Conservation (phyloP, 2,329 filamentous ascomycete genomes). For the Capronia epimyces region DNA sequence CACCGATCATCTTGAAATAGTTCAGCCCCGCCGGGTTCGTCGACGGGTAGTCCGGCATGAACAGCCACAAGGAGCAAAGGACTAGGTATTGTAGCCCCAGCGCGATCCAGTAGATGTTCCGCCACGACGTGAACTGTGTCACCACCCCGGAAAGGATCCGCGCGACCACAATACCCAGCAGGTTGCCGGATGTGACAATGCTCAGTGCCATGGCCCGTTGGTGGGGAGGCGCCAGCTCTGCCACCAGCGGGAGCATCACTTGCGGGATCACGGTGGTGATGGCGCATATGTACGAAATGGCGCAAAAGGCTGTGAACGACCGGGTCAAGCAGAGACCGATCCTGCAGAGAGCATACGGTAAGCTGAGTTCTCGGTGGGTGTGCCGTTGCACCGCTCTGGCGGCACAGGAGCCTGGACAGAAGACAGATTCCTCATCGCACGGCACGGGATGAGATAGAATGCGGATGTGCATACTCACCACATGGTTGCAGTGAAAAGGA, state of each 20-base stretch:
- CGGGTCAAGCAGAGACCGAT: slow-evolving; percentile 65
- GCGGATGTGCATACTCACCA: slow-evolving; percentile 47
- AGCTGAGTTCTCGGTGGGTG: not conserved
- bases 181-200: slow-evolving; percentile 68
- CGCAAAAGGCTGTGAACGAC: slow-evolving; percentile 60
- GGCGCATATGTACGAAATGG: slow-evolving; percentile 67
- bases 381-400: not conserved
- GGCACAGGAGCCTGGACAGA: not conserved
- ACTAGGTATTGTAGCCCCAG: slow-evolving; percentile 66
- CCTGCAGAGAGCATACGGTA: slow-evolving; percentile 5
- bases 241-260: slow-evolving; percentile 73
- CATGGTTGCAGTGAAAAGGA: slow-evolving; percentile 61
- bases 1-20: slow-evolving; percentile 52
- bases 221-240: slow-evolving; percentile 66
- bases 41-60: slow-evolving; percentile 75
- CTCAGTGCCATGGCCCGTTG: slow-evolving; percentile 65
- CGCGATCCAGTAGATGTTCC: slow-evolving; percentile 72
- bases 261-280: slow-evolving; percentile 75
- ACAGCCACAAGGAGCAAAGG: slow-evolving; percentile 59
- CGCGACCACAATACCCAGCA: slow-evolving; percentile 70
- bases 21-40: slow-evolving; percentile 57
- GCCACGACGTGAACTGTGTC: slow-evolving; percentile 68
- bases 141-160: slow-evolving; percentile 70
- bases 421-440: not conserved
- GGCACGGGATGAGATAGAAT: not conserved